Conservation (phyloP, 1,284 basidiomycete genomes). For the Ganoderma leucocontextum region DNA sequence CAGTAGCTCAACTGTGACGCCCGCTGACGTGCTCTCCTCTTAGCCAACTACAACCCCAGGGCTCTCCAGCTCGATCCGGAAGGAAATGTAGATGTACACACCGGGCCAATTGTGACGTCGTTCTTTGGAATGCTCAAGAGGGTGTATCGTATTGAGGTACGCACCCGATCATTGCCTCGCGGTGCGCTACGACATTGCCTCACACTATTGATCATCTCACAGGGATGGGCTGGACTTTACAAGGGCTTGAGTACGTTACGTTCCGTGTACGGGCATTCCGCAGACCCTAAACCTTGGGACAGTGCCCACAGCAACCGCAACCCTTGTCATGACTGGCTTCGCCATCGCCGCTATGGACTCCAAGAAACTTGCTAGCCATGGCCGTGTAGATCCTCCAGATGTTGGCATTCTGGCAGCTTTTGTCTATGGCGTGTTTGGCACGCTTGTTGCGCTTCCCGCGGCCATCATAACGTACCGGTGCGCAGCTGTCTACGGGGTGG, state of each 20-base stretch:
- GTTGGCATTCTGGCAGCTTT: constrained; percentile 71
- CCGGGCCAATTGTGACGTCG: constrained; percentile 70
- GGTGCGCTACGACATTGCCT: not conserved
- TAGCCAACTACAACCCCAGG: constrained; percentile 82
- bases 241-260: constrained; percentile 78
- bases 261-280: constrained; percentile 6
- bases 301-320: constrained; percentile 81
- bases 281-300: constrained; percentile 7
- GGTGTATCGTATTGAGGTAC: constrained; percentile 80
- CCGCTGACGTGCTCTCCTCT: constrained; percentile 7
- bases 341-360: constrained; percentile 64
- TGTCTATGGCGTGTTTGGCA: constrained; percentile 68
- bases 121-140: constrained; percentile 77
- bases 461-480: constrained; percentile 84
- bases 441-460: constrained; percentile 83
- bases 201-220: constrained; percentile 16
- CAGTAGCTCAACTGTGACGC: not conserved
- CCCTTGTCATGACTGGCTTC: constrained; percentile 63
- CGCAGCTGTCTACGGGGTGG: constrained; percentile 10
- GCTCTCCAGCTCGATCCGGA: constrained; percentile 85
- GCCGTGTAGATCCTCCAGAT: constrained; percentile 76
- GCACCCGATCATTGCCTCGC: constrained; percentile 25
- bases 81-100: constrained; percentile 77
- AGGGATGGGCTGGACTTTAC: constrained; percentile 84
- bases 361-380: constrained; percentile 61